Percentiles rank a stretch among this genome's conserved stretches.
Conservation (phyloP, 208 protist species). For the Willaertia magna region DNA sequence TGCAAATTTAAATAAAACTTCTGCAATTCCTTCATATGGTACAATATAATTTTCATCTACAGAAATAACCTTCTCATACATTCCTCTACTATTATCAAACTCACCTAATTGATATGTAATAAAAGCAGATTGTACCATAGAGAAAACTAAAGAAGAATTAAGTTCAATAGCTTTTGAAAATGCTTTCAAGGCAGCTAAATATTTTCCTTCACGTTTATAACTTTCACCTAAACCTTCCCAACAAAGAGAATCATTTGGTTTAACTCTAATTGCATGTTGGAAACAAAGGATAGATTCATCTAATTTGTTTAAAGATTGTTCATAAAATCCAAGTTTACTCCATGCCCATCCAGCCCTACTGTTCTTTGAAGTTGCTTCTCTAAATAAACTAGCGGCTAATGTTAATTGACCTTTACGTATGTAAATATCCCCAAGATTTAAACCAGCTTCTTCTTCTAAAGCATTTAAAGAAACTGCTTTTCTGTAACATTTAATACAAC, state of each 20-base stretch:
- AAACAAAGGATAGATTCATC: neutral
- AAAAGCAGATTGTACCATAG: neutral
- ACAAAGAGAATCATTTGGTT: neutral
- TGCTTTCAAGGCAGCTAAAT: neutral
- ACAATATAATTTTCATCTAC: neutral
- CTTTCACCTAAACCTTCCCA: neutral
- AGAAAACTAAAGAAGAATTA: neutral
- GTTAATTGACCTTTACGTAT: neutral
- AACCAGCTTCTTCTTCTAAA: neutral
- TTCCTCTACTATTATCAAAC: neutral
- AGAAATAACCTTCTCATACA: neutral
- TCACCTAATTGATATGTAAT: neutral
- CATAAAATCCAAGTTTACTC: neutral
- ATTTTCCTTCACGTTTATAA: slow-evolving; percentile 5
- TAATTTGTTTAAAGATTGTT: neutral
- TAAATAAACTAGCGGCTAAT: neutral
- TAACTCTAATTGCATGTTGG: neutral
- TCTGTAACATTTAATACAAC: neutral
- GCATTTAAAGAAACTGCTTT: neutral
- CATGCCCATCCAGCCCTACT: neutral
- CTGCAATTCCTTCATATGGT: slow-evolving; percentile 3
- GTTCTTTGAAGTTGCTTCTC: neutral
- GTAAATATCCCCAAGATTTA: neutral
- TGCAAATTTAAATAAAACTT: neutral
- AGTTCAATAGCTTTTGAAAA: neutral